Percentiles rank a stretch among this genome's conserved stretches.
These are phyloP conservation scores for Sistotremastrum niveocremeum DNA, from an alignment of 768 basidiomycete species.

Conservation along the genomic window DNA sequence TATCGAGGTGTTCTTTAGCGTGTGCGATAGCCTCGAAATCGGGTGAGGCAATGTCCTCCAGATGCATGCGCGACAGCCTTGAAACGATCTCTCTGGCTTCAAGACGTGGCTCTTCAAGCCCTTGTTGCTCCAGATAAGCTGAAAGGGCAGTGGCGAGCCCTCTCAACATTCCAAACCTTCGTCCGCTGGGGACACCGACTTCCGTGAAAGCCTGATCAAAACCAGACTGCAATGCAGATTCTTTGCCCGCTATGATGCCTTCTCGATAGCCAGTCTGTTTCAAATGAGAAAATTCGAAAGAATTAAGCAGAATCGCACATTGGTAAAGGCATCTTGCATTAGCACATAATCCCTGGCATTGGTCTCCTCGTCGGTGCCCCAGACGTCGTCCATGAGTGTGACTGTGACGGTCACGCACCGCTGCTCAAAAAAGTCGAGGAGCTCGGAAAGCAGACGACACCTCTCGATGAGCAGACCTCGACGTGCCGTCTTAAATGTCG, in stretches of 20 bases:
- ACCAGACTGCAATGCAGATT: constrained; percentile 72
- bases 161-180: constrained; percentile 63
- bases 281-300: no score
- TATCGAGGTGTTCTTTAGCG: constrained; percentile 47
- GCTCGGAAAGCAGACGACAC: no score
- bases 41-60: constrained; percentile 58
- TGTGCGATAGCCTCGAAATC: constrained; percentile 74
- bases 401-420: no score
- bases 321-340: no score
- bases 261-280: constrained; percentile 86
- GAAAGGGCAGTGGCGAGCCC: constrained; percentile 56
- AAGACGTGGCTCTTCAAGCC: constrained; percentile 14
- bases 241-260: constrained; percentile 88
- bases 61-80: constrained; percentile 44
- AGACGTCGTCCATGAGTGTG: no score
- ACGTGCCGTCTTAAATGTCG: no score
- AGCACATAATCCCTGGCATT: no score
- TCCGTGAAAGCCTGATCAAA: constrained; percentile 77
- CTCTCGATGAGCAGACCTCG: no score
- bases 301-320: no score
- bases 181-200: constrained; percentile 61
- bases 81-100: constrained; percentile 42
- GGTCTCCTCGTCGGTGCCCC: no score
- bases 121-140: constrained; percentile 29
- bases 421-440: no score